Percentiles rank a stretch among this genome's conserved stretches.
These are phyloP conservation scores for Orychophragmus violaceus DNA, from an alignment of 345 rosid genomes.

Conservation along the genomic window DNA sequence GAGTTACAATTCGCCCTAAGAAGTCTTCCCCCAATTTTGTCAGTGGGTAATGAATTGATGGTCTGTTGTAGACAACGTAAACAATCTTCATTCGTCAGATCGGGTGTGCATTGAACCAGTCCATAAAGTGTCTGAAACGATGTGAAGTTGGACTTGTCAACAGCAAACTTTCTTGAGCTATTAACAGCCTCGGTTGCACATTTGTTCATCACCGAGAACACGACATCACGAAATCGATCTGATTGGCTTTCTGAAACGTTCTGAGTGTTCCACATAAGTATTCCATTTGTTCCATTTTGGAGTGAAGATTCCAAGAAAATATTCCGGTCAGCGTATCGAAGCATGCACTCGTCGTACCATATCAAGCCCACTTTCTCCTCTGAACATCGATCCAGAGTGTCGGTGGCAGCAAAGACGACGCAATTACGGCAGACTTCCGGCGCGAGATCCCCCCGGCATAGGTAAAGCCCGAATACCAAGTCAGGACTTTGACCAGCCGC, in stretches of 20 bases:
- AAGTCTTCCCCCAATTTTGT: constrained; percentile 25
- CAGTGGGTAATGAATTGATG: neutral
- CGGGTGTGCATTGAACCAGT: constrained; percentile 45
- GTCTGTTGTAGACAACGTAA: neutral
- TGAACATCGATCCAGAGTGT: constrained; percentile 16
- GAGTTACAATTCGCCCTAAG: neutral
- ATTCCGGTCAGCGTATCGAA: constrained; percentile 16
- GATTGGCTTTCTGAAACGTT: neutral
- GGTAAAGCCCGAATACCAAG: constrained; percentile 28
- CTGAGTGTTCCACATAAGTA: neutral
- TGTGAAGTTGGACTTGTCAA: neutral
- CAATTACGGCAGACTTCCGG: constrained; percentile 26
- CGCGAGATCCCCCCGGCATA: constrained; percentile 27
- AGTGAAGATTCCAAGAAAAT: neutral
- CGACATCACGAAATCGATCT: neutral
- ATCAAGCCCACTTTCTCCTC: constrained; percentile 1
- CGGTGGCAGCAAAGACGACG: neutral
- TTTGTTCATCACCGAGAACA: neutral
- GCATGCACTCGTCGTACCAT: constrained; percentile 32
- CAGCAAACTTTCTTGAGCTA: constrained; percentile 24
- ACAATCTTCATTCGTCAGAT: constrained; percentile 17
- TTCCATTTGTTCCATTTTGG: neutral
- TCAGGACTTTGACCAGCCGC: constrained; percentile 20
- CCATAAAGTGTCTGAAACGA: constrained; percentile 9
- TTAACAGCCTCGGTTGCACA: neutral